A percentile compares a stretch with the other conserved stretches of the same genome.
Conservation (phyloP, 164 flowering plant genomes). For the grape (Vitis vinifera) region DNA sequence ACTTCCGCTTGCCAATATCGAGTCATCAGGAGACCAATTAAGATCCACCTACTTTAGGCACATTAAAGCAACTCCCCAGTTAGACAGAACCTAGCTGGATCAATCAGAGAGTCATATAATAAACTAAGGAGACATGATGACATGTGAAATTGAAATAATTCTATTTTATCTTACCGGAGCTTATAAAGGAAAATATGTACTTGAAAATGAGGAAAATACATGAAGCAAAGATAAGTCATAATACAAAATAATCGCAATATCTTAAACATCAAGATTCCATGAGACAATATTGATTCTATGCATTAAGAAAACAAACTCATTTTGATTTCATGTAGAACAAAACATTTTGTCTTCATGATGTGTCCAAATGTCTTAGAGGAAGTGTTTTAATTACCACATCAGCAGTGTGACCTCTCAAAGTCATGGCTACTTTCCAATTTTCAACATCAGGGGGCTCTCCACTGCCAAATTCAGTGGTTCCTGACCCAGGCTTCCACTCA, state of each 20-base stretch:
- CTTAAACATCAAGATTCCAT: no score
- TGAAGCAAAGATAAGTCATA: neutral
- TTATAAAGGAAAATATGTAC: neutral
- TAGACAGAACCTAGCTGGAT: constrained; percentile 23
- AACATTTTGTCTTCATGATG: neutral
- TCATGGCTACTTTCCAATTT: constrained; percentile 95
- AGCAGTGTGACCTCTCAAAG: constrained; percentile 98
- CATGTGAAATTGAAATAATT: neutral
- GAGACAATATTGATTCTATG: no score
- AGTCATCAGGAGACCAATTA: constrained; percentile 99
- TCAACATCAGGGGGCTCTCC: constrained; percentile 99
- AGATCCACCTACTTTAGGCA: constrained; percentile 99
- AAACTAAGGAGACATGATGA: neutral
- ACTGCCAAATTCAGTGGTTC: constrained; percentile 98
- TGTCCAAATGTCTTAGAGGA: neutral
- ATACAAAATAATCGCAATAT: no score
- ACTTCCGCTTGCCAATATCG: constrained; percentile 92
- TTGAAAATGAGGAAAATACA: neutral
- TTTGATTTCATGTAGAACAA: neutral
- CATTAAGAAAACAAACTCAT: neutral
- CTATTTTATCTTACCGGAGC: neutral
- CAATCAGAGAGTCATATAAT: no score
- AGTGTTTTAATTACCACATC: constrained; percentile 83
- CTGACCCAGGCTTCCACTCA: constrained; percentile 98
- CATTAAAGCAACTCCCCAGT: constrained; percentile 37